Percentiles rank a stretch among this genome's conserved stretches.
phyloP scores from a whole-genome alignment of 148 eudicot genomes.

The Linanthus parryae region DNA sequence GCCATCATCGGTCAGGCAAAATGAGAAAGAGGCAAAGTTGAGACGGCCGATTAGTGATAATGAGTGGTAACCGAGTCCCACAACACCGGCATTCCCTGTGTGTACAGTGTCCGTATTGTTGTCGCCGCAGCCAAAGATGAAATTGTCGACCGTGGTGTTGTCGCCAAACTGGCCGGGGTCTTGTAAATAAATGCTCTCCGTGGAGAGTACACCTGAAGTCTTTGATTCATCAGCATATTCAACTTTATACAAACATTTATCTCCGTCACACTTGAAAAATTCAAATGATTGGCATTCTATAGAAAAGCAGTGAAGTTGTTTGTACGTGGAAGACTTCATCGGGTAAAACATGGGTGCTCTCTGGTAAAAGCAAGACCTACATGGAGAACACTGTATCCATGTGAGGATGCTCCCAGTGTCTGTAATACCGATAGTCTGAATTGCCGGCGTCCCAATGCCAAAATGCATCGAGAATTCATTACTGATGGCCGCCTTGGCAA shows the following conservation, averaged over 20 bases:
- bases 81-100: slow-evolving; percentile 1
- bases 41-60: slow-evolving; percentile 4
- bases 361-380: slow-evolving; percentile 6
- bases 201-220: slow-evolving; percentile 4
- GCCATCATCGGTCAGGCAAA: background rate
- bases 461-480: slow-evolving; percentile 8
- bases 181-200: slow-evolving; percentile 1
- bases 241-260: slow-evolving; percentile 3
- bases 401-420: slow-evolving; percentile 8
- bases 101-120: slow-evolving; percentile 4
- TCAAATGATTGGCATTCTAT: background rate
- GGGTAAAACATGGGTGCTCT: slow-evolving; percentile 2
- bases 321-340: slow-evolving; percentile 4
- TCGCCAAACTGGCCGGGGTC: background rate
- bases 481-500: slow-evolving; percentile 7
- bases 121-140: slow-evolving; percentile 6
- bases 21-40: slow-evolving; percentile 2
- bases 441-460: slow-evolving; percentile 8
- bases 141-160: background rate
- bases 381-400: slow-evolving; percentile 10
- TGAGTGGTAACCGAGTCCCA: slow-evolving; percentile 5
- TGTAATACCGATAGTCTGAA: slow-evolving; percentile 3
- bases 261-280: background rate
- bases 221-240: slow-evolving; percentile 9
- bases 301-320: slow-evolving; percentile 1